phyloP scores from a whole-genome alignment of 192 early-diverging fungal genomes.

The Entomortierella beljakovae region DNA sequence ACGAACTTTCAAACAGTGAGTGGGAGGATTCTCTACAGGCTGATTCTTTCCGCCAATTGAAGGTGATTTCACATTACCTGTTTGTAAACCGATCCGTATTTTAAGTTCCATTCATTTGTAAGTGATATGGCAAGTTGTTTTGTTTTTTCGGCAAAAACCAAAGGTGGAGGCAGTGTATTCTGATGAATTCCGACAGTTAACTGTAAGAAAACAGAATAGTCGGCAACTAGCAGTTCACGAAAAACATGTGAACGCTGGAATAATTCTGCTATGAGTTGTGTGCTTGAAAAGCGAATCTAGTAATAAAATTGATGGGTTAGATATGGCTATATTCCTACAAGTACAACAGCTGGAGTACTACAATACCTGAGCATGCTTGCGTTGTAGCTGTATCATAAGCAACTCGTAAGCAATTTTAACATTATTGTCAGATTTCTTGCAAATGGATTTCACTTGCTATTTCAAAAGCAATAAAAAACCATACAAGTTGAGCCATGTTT shows the following conservation, averaged over 20 bases:
- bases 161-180: slow-evolving; percentile 64
- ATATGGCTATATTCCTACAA: no score
- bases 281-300: slow-evolving; percentile 70
- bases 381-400: slow-evolving; percentile 57
- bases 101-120: slow-evolving; percentile 68
- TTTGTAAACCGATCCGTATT: slow-evolving; percentile 66
- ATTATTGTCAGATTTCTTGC: slow-evolving; percentile 58
- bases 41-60: no score
- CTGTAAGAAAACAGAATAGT: slow-evolving; percentile 64
- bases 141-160: slow-evolving; percentile 59
- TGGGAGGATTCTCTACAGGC: not conserved
- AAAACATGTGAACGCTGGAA: slow-evolving; percentile 76
- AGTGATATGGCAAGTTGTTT: slow-evolving; percentile 58
- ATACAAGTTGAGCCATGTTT: not conserved
- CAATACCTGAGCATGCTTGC: slow-evolving; percentile 66
- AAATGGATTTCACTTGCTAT: slow-evolving; percentile 59
- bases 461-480: not conserved
- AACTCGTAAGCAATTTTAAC: slow-evolving; percentile 53
- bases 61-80: slow-evolving; percentile 44
- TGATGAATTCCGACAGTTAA: slow-evolving; percentile 70
- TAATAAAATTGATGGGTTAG: no score
- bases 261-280: slow-evolving; percentile 69
- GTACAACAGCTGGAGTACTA: not conserved
- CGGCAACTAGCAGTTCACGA: slow-evolving; percentile 61
- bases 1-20: no score